Evolutionary conservation across 352 stramenopile species (phyloP), one percentile per base, ranked within the genome.

Genomic region (Phytophthora boehmeriae): DNA sequence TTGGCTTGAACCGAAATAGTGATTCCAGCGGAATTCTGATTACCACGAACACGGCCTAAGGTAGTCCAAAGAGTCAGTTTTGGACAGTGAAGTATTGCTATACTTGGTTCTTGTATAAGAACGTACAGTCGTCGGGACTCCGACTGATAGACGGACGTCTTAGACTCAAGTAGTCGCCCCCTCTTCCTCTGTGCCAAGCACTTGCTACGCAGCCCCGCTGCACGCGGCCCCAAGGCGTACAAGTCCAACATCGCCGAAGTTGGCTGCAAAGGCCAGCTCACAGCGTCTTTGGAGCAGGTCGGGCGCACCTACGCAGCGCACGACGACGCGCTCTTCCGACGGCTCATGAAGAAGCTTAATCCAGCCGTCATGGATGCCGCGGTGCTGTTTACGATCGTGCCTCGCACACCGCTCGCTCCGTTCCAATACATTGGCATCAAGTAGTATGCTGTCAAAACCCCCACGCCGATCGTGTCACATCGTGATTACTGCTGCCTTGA

Each of bases 341-440:
- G 83, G 20, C 75, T 96, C 38, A 89, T 90, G 80, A 92, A 91
- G 64, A 92, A 92, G 58, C 68, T 94, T 34, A 92, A 93, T 48
- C 71, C 71, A 1, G 65, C 71, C 11, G 73, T 94, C 28, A 73
- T 94, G 70, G 85, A 96, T 59, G 83, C 85, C 16, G 78, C 80
- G n/a, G 86, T 93, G 54, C 65, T 96, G 22, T 69, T 78, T 51
- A 96, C 79, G 4, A 78, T 96, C 55, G 80, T 96, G 25, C 87
- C 87, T 39, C 76, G 87, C 54, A 88, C 85, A 23, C 73, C 83
- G 36, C 55, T 82, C 45, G 73, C 81, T 38, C 87, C 87, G 1
- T 94, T 83, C 59, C 76, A 83, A 19, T 96, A 96, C 66, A 91
- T 96, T 49, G 87, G 87, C 42, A 83, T 96, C 70, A 93, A 94